Conservation (phyloP, 2,329 filamentous ascomycete genomes). For the Chaetomiaceae sp. region DNA sequence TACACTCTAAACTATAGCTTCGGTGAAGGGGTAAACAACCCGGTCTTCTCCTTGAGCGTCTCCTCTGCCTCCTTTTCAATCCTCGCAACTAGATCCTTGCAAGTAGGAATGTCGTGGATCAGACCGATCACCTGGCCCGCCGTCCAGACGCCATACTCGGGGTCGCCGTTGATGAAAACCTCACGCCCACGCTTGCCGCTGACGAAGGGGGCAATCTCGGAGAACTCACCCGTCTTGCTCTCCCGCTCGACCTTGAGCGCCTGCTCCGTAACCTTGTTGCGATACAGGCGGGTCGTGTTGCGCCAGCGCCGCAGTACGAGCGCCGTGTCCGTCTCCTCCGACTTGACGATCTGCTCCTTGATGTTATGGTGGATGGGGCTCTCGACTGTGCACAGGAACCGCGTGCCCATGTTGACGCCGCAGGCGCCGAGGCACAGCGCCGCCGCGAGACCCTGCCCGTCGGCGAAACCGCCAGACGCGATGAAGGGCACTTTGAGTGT, state of each 20-base stretch:
- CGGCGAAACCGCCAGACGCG: constrained; percentile 90
- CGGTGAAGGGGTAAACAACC: constrained; percentile 19
- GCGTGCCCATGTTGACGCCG: constrained; percentile 97
- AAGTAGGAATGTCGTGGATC: constrained; percentile 79
- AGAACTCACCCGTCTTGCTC: constrained; percentile 80
- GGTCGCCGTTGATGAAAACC: constrained; percentile 89
- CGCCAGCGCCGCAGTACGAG: constrained; percentile 85
- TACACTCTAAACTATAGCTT: constrained; percentile 21
- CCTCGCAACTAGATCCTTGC: constrained; percentile 61
- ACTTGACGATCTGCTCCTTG: constrained; percentile 86
- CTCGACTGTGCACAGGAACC: constrained; percentile 95
- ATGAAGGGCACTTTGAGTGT: constrained; percentile 85
- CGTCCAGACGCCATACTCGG: constrained; percentile 92
- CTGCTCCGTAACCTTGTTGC: constrained; percentile 80
- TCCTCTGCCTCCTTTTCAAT: constrained; percentile 75
- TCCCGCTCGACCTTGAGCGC: constrained; percentile 79
- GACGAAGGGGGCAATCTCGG: constrained; percentile 80
- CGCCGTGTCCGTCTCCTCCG: constrained; percentile 86
- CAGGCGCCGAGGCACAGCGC: constrained; percentile 85
- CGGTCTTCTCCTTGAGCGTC: constrained; percentile 51
- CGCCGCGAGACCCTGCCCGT: constrained; percentile 87
- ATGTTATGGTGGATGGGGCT: constrained; percentile 89
- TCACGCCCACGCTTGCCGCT: constrained; percentile 86
- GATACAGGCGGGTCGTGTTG: constrained; percentile 85
- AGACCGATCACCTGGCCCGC: constrained; percentile 91